Evolutionary conservation across 2,329 filamentous ascomycete genomes (phyloP).

Genomic region (Pestalotiopsis sp.): DNA sequence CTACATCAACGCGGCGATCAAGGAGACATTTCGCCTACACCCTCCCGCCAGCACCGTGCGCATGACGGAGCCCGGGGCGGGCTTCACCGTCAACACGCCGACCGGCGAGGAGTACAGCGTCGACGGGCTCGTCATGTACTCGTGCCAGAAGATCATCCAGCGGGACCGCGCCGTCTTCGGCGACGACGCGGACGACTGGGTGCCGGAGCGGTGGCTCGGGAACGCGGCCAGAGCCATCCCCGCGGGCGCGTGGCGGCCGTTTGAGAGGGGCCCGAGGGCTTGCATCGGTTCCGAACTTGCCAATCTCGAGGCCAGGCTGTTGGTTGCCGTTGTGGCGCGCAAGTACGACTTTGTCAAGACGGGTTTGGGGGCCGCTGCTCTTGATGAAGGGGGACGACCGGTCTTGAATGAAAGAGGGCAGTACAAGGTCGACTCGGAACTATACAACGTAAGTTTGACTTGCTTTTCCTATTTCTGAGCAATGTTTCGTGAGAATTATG

Average conservation of each 20-base stretch:
- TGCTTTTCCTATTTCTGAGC: too few species aligned
- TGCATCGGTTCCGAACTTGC: constrained; percentile 54
- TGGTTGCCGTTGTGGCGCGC: constrained; percentile 12
- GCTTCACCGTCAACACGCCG: constrained; percentile 16
- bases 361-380: constrained; percentile 8
- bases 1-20: constrained; percentile 16
- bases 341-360: constrained; percentile 13
- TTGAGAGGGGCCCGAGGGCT: constrained; percentile 46
- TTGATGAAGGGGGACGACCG: constrained; percentile 14
- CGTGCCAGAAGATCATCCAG: constrained; percentile 14
- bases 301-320: constrained; percentile 21
- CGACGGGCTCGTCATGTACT: constrained; percentile 19
- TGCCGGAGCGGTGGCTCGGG: constrained; percentile 21
- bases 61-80: constrained; percentile 12
- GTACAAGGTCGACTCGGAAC: neutral
- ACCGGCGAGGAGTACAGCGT: constrained; percentile 15
- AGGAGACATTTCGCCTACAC: constrained; percentile 16
- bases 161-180: constrained; percentile 15
- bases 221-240: neutral
- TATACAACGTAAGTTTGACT: neutral
- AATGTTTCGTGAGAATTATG: neutral
- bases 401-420: neutral
- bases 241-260: constrained; percentile 22
- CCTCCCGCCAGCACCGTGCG: constrained; percentile 15
- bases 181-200: constrained; percentile 16